phyloP scores from a whole-genome alignment of 192 early-diverging fungal species.

The Allomyces arbusculus region DNA sequence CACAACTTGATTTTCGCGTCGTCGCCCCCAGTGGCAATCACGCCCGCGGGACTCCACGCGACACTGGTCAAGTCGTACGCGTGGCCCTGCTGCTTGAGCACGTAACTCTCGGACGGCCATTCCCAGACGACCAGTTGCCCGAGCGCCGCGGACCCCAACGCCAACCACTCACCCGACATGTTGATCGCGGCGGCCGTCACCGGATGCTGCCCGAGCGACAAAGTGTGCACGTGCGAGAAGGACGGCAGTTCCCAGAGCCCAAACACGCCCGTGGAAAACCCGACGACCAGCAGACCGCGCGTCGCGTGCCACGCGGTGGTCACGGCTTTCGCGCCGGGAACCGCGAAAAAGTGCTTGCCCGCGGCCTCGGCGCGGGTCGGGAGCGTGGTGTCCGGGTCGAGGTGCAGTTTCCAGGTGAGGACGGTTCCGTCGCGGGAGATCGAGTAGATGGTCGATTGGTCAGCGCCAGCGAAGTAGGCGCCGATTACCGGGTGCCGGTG shows the following conservation, averaged over 20 bases:
- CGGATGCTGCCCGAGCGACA: constrained; percentile 86
- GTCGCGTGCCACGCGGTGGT: constrained; percentile 54
- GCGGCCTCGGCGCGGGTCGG: not conserved
- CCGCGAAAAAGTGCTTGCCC: constrained; percentile 51
- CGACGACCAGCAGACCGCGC: constrained; percentile 61
- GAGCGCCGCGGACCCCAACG: constrained; percentile 73
- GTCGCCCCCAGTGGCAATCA: constrained; percentile 88
- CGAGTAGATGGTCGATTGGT: constrained; percentile 9
- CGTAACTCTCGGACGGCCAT: constrained; percentile 98
- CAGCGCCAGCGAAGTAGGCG: constrained; percentile 56
- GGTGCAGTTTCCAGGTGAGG: constrained; percentile 45
- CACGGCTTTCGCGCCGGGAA: constrained; percentile 54
- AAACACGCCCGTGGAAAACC: constrained; percentile 85
- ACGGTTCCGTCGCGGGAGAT: constrained; percentile 75
- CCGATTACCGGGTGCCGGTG: constrained; percentile 68
- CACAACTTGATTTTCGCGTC: constrained; percentile 97
- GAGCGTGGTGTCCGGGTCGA: no score
- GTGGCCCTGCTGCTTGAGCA: constrained; percentile 98
- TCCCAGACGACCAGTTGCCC: constrained; percentile 99
- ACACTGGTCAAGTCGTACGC: constrained; percentile 80
- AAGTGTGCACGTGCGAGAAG: constrained; percentile 80
- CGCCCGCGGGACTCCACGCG: constrained; percentile 77
- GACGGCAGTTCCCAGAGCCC: constrained; percentile 95
- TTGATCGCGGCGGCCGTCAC: constrained; percentile 80
- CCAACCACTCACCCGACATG: constrained; percentile 87